These are phyloP conservation scores for Dothidotthia symphoricarpi DNA, from an alignment of 2,329 filamentous ascomycete species.

Conservation along the genomic window DNA sequence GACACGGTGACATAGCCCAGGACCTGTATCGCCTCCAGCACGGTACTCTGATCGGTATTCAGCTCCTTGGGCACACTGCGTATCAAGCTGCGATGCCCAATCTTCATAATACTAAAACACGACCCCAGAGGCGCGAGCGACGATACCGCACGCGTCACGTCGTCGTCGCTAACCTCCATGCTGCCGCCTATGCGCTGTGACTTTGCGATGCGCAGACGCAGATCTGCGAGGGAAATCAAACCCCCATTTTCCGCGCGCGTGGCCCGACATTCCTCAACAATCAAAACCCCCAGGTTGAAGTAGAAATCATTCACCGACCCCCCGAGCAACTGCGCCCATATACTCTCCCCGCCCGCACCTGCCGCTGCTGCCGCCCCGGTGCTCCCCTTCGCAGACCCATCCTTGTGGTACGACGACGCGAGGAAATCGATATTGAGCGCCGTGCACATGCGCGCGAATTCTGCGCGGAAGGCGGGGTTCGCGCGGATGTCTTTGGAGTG, in stretches of 20 bases:
- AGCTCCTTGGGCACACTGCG: constrained; percentile 92
- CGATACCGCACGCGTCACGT: constrained; percentile 84
- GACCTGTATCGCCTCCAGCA: constrained; percentile 86
- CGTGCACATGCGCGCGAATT: constrained; percentile 98
- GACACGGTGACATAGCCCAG: constrained; percentile 86
- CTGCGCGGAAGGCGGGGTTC: constrained; percentile 89
- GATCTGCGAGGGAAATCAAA: constrained; percentile 78
- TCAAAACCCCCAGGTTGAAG: constrained; percentile 92
- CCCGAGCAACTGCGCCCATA: constrained; percentile 92
- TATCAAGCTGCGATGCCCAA: constrained; percentile 84
- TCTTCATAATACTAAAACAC: constrained; percentile 78
- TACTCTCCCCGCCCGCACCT: constrained; percentile 58
- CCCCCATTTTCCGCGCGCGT: constrained; percentile 91
- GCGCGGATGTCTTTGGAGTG: constrained; percentile 96
- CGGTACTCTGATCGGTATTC: constrained; percentile 88
- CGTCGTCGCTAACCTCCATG: constrained; percentile 83
- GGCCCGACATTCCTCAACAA: constrained; percentile 87
- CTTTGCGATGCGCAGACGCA: constrained; percentile 70
- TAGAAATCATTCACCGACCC: constrained; percentile 96
- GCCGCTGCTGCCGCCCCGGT: neutral
- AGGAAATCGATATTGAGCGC: constrained; percentile 95
- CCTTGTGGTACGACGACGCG: constrained; percentile 52
- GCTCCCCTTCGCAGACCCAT: constrained; percentile 52
- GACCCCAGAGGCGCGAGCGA: constrained; percentile 84
- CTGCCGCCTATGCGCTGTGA: constrained; percentile 66